phyloP scores from a whole-genome alignment of 2,329 filamentous ascomycete genomes.

The Talaromyces marneffei region DNA sequence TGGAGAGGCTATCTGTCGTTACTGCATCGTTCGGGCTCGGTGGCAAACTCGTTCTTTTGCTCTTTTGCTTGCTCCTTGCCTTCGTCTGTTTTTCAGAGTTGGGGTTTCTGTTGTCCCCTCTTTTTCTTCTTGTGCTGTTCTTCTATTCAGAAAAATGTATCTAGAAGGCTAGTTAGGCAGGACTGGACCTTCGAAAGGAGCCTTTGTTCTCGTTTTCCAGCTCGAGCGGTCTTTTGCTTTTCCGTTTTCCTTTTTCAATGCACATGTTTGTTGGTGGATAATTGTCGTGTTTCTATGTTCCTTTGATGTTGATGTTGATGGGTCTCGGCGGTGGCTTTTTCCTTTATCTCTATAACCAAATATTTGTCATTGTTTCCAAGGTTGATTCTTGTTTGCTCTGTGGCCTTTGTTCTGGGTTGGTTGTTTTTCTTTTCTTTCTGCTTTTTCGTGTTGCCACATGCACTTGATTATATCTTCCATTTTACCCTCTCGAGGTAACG shows the following conservation, averaged over 20 bases:
- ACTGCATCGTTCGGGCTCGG: conserved; percentile 14
- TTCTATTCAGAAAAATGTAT: background rate
- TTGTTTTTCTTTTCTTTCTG: background rate
- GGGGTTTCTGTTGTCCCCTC: conserved; percentile 1
- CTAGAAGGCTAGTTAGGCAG: background rate
- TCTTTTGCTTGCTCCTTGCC: background rate
- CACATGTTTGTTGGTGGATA: background rate
- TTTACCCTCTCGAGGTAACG: background rate
- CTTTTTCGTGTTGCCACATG: background rate
- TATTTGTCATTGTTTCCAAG: no score
- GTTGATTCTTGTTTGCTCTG: background rate
- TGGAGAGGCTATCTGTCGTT: conserved; percentile 15
- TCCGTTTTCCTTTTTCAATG: background rate
- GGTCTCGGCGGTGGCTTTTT: background rate
- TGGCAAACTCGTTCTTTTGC: conserved; percentile 18
- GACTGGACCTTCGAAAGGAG: background rate
- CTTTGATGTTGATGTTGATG: background rate
- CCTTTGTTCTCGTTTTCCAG: background rate
- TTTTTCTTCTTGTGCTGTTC: background rate
- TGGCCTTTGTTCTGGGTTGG: background rate
- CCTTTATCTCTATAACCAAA: background rate
- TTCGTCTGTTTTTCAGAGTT: background rate
- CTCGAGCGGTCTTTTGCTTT: background rate
- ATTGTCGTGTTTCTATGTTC: background rate
- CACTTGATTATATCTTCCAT: background rate